Conservation (phyloP, 805 yeast genomes). For the Metschnikowia gelsemii region DNA sequence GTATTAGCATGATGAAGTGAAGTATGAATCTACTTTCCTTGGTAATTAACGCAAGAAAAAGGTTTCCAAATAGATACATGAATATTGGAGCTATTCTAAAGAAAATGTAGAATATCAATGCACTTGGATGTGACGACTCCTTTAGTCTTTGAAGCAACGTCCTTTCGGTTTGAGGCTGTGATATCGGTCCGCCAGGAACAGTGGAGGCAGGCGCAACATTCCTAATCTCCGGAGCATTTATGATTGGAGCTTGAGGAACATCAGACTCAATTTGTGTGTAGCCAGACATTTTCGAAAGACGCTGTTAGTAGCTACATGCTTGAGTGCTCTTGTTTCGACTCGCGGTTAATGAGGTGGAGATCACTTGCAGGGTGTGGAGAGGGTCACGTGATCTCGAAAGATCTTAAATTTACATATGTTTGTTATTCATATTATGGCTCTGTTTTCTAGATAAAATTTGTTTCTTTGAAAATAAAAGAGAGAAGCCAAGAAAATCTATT, state of each 20-base stretch:
- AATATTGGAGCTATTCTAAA: conserved; percentile 64
- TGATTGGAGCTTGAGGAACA: conserved; percentile 10
- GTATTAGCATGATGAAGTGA: conserved; percentile 73
- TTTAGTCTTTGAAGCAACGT: conserved; percentile 39
- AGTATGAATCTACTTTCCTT: conserved; percentile 51
- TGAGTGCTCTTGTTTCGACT: too few relatives aligned
- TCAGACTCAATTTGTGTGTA: conserved; percentile 37
- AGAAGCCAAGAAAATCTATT: too few relatives aligned
- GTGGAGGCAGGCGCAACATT: not conserved
- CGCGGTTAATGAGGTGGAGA: too few relatives aligned
- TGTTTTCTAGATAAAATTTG: too few relatives aligned
- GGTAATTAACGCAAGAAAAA: conserved; percentile 51
- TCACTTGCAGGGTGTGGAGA: too few relatives aligned
- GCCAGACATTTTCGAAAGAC: conserved; percentile 13
- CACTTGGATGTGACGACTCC: conserved; percentile 83
- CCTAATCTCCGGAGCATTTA: not conserved
- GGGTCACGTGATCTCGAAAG: too few relatives aligned
- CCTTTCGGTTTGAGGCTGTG: conserved; percentile 19
- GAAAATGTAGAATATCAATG: conserved; percentile 59
- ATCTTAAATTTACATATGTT: too few relatives aligned
- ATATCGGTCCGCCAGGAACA: conserved; percentile 3
- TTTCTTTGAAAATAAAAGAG: too few relatives aligned
- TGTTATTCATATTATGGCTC: too few relatives aligned
- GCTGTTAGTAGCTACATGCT: not conserved
- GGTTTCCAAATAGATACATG: conserved; percentile 67